Percentiles rank a stretch among this genome's conserved stretches.
Conservation (phyloP, 2,329 filamentous ascomycete species). For the Rhinocladiella mackenziei region DNA sequence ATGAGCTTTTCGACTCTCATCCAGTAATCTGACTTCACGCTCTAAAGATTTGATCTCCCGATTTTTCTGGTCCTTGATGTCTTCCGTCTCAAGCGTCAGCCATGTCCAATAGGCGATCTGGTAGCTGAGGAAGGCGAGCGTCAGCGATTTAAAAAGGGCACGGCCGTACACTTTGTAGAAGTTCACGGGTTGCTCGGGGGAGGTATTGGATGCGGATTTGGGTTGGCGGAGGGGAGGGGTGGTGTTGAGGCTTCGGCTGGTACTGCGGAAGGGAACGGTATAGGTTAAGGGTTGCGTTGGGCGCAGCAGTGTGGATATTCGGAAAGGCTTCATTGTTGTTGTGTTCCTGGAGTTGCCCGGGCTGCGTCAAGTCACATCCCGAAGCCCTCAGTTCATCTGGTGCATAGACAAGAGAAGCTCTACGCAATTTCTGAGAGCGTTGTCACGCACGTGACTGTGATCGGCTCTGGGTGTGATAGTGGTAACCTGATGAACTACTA, state of each 20-base stretch:
- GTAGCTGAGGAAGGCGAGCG: slow-evolving; percentile 47
- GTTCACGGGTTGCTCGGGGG: slow-evolving; percentile 17
- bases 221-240: slow-evolving; percentile 1
- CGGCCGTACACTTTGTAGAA: slow-evolving; percentile 32
- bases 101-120: slow-evolving; percentile 48
- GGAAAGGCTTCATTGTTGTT: neutral
- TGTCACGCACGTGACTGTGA: too few species aligned
- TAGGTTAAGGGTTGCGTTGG: too few species aligned
- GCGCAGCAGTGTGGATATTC: neutral
- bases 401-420: too few species aligned
- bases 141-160: slow-evolving; percentile 47
- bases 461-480: too few species aligned
- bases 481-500: too few species aligned
- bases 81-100: slow-evolving; percentile 47
- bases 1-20: slow-evolving; percentile 23
- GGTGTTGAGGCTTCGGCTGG: slow-evolving; percentile 1
- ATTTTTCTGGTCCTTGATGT: slow-evolving; percentile 42
- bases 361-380: too few species aligned
- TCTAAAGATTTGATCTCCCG: slow-evolving; percentile 27
- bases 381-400: too few species aligned
- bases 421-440: too few species aligned
- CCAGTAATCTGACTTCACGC: slow-evolving; percentile 26
- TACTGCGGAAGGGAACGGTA: neutral
- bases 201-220: too few species aligned
- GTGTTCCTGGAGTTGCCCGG: too few species aligned